These are phyloP conservation scores for Drechslerella dactyloides DNA, from an alignment of 2,329 filamentous ascomycete genomes.

Conservation along the genomic window DNA sequence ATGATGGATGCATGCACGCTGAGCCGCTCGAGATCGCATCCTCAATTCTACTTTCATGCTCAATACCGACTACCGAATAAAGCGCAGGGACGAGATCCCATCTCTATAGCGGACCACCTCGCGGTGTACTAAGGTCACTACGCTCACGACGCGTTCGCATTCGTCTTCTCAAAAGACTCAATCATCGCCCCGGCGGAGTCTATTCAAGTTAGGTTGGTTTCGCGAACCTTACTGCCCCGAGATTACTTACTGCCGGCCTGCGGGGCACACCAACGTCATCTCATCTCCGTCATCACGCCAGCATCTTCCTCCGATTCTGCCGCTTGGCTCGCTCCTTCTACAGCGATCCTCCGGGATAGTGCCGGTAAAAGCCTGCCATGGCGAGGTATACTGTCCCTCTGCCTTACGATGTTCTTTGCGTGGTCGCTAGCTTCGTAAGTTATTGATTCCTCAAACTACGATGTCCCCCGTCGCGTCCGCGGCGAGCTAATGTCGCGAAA, in stretches of 20 bases:
- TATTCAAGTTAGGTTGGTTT: neutral
- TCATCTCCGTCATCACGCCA: neutral
- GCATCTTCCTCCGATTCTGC: neutral
- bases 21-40: too few relatives aligned
- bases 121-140: too few relatives aligned
- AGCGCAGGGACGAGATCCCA: too few relatives aligned
- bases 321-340: neutral
- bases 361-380: slow-evolving; percentile 4
- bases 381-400: slow-evolving; percentile 37
- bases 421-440: slow-evolving; percentile 41
- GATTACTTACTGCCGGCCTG: neutral
- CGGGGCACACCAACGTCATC: slow-evolving; percentile 4
- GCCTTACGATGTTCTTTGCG: slow-evolving; percentile 42
- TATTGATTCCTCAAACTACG: neutral
- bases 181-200: neutral
- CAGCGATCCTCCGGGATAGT: neutral
- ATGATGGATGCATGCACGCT: too few relatives aligned
- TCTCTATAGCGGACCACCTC: too few relatives aligned
- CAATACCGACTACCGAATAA: too few relatives aligned
- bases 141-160: neutral
- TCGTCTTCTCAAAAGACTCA: neutral
- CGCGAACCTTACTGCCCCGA: neutral
- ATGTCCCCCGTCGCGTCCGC: neutral
- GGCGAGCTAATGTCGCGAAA: neutral
- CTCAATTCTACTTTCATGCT: too few relatives aligned